Conservation (phyloP, 805 yeast genomes). For the Yamadazyma nakazawae region DNA sequence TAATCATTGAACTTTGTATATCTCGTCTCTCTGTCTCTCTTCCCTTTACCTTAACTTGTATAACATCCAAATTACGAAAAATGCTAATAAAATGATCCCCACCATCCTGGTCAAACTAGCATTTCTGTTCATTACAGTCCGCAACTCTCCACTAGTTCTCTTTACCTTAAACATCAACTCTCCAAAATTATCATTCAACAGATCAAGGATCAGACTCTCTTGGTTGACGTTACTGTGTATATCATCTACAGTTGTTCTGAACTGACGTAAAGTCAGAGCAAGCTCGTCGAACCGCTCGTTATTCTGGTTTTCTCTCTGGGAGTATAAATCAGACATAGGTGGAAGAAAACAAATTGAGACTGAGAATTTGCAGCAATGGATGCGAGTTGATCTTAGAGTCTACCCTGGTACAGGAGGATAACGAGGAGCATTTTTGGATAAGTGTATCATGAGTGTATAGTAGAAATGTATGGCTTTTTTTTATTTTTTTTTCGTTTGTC, state of each 20-base stretch:
- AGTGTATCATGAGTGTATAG: too few relatives aligned
- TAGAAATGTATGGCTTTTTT: neutral
- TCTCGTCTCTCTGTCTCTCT: neutral
- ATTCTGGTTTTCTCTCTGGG: slow-evolving; percentile 42
- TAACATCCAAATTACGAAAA: slow-evolving; percentile 38
- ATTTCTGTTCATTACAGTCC: slow-evolving; percentile 40
- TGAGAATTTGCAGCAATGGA: neutral
- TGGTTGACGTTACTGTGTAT: slow-evolving; percentile 40
- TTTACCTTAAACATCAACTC: slow-evolving; percentile 36
- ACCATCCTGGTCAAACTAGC: slow-evolving; percentile 39
- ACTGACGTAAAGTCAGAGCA: slow-evolving; percentile 41
- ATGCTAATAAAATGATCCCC: slow-evolving; percentile 29
- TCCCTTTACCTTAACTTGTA: slow-evolving; percentile 24
- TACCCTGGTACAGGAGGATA: neutral
- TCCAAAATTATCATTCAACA: slow-evolving; percentile 37
- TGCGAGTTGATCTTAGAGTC: neutral
- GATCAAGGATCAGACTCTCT: slow-evolving; percentile 37
- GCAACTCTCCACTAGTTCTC: slow-evolving; percentile 38
- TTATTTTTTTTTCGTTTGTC: neutral
- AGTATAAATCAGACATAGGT: slow-evolving; percentile 30
- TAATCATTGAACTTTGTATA: neutral
- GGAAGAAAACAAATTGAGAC: neutral
- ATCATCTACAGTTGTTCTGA: slow-evolving; percentile 41
- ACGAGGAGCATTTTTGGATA: neutral
- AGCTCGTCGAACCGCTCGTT: slow-evolving; percentile 41